Percentiles rank a stretch among this genome's conserved stretches.
These are phyloP conservation scores for Inonotus obliquus DNA, from an alignment of 1,284 basidiomycete genomes.

Conservation along the genomic window DNA sequence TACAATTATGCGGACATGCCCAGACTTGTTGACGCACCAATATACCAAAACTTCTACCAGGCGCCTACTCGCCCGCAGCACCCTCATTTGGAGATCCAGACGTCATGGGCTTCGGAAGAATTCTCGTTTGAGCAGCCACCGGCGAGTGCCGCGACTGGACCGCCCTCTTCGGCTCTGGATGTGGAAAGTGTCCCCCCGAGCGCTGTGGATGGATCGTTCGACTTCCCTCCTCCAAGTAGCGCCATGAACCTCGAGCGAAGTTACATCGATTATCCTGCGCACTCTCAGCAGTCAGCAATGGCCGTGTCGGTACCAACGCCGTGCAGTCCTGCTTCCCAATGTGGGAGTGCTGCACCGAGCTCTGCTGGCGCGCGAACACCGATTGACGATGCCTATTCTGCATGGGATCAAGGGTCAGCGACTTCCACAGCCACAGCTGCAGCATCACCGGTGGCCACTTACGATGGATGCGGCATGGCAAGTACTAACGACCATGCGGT, in stretches of 20 bases:
- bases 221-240: neutral
- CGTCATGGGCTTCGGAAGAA: slow-evolving; percentile 1
- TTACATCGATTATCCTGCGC: neutral
- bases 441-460: neutral
- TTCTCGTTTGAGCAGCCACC: neutral
- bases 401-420: neutral
- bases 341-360: neutral
- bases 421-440: neutral
- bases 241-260: neutral
- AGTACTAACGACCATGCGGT: neutral
- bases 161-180: neutral
- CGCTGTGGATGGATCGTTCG: slow-evolving; percentile 1
- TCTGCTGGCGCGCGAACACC: neutral
- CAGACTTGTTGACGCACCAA: neutral
- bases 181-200: slow-evolving; percentile 1
- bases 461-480: neutral
- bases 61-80: neutral
- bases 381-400: neutral
- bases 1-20: slow-evolving; percentile 6
- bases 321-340: neutral
- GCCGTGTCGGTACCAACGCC: neutral
- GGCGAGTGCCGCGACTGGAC: neutral
- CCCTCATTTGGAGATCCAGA: slow-evolving; percentile 7
- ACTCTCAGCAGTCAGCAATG: neutral
- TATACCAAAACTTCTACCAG: slow-evolving; percentile 1